phyloP scores from a whole-genome alignment of 257 asterid genomes.

The Nicotiana attenuata region DNA sequence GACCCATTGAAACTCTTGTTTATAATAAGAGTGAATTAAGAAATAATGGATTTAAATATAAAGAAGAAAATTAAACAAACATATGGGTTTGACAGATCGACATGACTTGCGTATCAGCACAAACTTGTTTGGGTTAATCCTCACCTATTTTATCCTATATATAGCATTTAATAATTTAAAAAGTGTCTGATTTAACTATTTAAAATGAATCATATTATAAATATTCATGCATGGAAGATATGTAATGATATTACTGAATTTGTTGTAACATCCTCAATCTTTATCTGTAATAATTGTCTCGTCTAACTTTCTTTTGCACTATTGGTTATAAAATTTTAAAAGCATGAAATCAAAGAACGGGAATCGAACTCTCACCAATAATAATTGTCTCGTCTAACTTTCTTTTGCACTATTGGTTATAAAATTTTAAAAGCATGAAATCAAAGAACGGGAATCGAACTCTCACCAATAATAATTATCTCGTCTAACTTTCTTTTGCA shows the following conservation, averaged over 20 bases:
- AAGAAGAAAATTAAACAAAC: neutral
- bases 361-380: too few relatives aligned
- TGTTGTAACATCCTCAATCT: neutral
- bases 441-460: too few relatives aligned
- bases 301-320: too few relatives aligned
- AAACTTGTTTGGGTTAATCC: neutral
- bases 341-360: too few relatives aligned
- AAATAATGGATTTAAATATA: neutral
- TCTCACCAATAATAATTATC: too few relatives aligned
- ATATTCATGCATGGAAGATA: neutral
- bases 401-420: too few relatives aligned
- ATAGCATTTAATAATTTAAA: neutral
- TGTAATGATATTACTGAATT: neutral
- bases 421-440: too few relatives aligned
- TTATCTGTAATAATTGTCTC: neutral
- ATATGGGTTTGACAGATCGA: neutral
- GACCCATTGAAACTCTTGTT: neutral
- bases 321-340: too few relatives aligned
- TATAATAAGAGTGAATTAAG: neutral
- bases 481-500: too few relatives aligned
- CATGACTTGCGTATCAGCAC: too few relatives aligned
- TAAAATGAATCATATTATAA: too few relatives aligned
- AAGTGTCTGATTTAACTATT: neutral
- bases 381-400: too few relatives aligned
- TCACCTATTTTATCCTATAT: neutral